A percentile compares a stretch with the other conserved stretches of the same genome.
Conservation (phyloP, 805 yeast species). For the Metschnikowia amazonensis region DNA sequence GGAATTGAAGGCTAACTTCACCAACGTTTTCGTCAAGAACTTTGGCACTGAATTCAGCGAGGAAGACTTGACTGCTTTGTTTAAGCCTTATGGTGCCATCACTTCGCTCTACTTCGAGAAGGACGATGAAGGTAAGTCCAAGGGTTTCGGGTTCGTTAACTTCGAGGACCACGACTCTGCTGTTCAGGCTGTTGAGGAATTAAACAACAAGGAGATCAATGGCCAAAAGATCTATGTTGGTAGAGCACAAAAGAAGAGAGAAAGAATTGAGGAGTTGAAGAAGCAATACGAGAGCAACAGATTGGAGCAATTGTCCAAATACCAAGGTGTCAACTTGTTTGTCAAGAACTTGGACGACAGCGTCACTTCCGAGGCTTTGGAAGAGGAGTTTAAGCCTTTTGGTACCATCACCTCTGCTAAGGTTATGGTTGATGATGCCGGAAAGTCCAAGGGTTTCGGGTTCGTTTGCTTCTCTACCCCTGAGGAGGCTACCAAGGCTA, state of each 20-base stretch:
- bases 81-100: constrained; percentile 69
- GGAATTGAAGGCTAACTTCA: constrained; percentile 86
- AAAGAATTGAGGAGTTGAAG: constrained; percentile 93
- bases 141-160: constrained; percentile 96
- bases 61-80: constrained; percentile 68
- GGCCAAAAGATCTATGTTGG: constrained; percentile 91
- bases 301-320: constrained; percentile 86
- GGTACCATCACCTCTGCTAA: constrained; percentile 95
- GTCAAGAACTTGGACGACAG: constrained; percentile 94
- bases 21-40: constrained; percentile 95
- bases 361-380: constrained; percentile 85
- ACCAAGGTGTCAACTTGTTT: constrained; percentile 96
- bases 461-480: constrained; percentile 97
- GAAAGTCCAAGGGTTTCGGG: constrained; percentile 97
- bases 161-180: constrained; percentile 86
- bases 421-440: constrained; percentile 92
- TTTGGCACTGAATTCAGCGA: constrained; percentile 66
- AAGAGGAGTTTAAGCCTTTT: constrained; percentile 87
- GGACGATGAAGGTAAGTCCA: constrained; percentile 83
- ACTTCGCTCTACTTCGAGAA: constrained; percentile 79
- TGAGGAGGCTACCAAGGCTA: constrained; percentile 98
- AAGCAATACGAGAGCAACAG: constrained; percentile 90
- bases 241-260: constrained; percentile 98
- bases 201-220: constrained; percentile 80
- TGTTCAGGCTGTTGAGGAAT: constrained; percentile 82